These are phyloP conservation scores for Taphrina flavorubra DNA, from an alignment of 1,139 yeast species.

Conservation along the genomic window DNA sequence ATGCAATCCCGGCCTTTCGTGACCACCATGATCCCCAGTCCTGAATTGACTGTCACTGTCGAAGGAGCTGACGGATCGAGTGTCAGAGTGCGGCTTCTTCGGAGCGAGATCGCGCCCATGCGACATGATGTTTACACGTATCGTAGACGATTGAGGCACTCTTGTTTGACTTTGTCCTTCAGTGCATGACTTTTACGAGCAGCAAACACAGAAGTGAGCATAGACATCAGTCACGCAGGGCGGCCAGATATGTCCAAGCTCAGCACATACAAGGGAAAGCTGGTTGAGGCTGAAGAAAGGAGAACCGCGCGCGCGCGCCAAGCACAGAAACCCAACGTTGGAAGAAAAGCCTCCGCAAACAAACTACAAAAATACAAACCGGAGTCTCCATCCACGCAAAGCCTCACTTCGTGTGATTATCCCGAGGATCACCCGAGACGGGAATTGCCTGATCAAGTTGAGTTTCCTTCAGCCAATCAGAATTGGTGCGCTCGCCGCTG, in stretches of 20 bases:
- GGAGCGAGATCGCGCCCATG: conserved; percentile 2
- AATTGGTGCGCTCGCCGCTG: not conserved
- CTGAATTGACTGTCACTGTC: conserved; percentile 5
- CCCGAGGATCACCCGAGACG: too few relatives aligned
- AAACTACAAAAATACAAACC: too few relatives aligned
- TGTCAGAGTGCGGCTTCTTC: not conserved
- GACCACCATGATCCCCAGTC: not conserved
- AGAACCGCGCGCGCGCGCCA: conserved; percentile 21
- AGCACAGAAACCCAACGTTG: not conserved
- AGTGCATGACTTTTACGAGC: not conserved
- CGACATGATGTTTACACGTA: not conserved
- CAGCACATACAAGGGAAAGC: not conserved
- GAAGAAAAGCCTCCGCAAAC: too few relatives aligned
- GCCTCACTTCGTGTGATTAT: too few relatives aligned
- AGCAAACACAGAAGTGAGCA: not conserved
- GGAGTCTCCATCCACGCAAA: too few relatives aligned
- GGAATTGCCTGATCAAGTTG: too few relatives aligned
- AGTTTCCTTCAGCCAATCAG: not conserved
- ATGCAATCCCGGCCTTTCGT: not conserved
- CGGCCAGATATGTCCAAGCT: conserved; percentile 7
- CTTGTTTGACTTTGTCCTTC: too few relatives aligned
- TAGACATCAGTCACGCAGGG: not conserved
- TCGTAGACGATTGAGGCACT: not conserved
- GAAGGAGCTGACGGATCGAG: conserved; percentile 12
- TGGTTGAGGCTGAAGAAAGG: conserved; percentile 9